Percentiles rank a stretch among this genome's conserved stretches.
These are phyloP conservation scores for Microbotryum silenes-acaulis DNA, from an alignment of 1,284 basidiomycete genomes.

Conservation along the genomic window DNA sequence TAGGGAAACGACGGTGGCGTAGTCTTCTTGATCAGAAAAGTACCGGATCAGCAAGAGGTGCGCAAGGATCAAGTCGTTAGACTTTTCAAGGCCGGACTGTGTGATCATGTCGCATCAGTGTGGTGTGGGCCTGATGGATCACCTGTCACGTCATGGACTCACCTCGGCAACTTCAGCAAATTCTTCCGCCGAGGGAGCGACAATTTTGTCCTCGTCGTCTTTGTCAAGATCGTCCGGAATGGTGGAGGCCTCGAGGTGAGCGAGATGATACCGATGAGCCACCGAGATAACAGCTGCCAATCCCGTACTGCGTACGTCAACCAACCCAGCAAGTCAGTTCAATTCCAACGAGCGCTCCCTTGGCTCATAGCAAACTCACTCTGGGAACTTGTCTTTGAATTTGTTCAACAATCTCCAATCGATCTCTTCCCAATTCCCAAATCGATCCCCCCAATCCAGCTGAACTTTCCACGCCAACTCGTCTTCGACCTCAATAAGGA, in stretches of 20 bases:
- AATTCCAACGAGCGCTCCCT: background rate
- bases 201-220: background rate
- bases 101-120: background rate
- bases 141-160: background rate
- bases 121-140: slow-evolving; percentile 42
- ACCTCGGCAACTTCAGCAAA: slow-evolving; percentile 42
- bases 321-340: slow-evolving; percentile 25
- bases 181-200: slow-evolving; percentile 41
- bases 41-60: slow-evolving; percentile 50
- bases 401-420: slow-evolving; percentile 55
- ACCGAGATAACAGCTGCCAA: too few species aligned
- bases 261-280: too few species aligned
- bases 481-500: slow-evolving; percentile 65
- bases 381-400: slow-evolving; percentile 64
- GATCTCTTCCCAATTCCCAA: slow-evolving; percentile 51
- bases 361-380: slow-evolving; percentile 27
- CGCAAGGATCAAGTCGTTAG: slow-evolving; percentile 60
- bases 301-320: too few species aligned
- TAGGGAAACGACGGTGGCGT: slow-evolving; percentile 61
- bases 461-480: slow-evolving; percentile 69
- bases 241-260: background rate
- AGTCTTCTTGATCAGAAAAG: slow-evolving; percentile 66
- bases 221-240: background rate
- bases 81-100: slow-evolving; percentile 54
- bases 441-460: slow-evolving; percentile 72